A percentile compares a stretch with the other conserved stretches of the same genome.
phyloP scores from a whole-genome alignment of 257 asterid species.

The Lantana camara region DNA sequence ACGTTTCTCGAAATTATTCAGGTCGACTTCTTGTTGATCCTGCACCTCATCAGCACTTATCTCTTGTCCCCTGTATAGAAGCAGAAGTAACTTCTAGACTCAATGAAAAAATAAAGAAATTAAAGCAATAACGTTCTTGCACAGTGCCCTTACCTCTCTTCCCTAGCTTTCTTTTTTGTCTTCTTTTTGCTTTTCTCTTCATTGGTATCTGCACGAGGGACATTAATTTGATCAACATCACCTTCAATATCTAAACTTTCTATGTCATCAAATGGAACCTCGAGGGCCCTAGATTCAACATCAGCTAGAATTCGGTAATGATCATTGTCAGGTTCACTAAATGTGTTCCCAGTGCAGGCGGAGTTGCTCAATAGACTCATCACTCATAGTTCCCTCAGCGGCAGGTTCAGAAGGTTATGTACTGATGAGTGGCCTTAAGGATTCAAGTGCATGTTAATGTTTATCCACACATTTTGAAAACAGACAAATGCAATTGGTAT shows the following conservation, averaged over 20 bases:
- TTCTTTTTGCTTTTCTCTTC: conserved; percentile 61
- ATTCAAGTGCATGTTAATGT: neutral
- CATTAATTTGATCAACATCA: conserved; percentile 38
- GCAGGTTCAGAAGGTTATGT: too few species aligned
- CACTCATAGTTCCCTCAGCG: conserved; percentile 35
- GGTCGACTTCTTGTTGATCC: conserved; percentile 69
- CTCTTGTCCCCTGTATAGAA: conserved; percentile 70
- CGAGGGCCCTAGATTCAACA: conserved; percentile 74
- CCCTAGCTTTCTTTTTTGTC: conserved; percentile 63
- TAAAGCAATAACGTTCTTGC: conserved; percentile 20
- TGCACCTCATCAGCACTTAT: conserved; percentile 93
- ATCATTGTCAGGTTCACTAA: conserved; percentile 37
- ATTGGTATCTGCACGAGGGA: conserved; percentile 30
- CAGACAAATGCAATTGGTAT: neutral
- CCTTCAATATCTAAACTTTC: conserved; percentile 52
- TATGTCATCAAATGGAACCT: conserved; percentile 80
- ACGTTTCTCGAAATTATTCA: conserved; percentile 84
- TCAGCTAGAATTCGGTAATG: conserved; percentile 50
- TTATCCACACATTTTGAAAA: neutral
- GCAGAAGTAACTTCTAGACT: neutral
- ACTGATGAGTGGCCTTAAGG: neutral
- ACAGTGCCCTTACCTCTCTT: conserved; percentile 53
- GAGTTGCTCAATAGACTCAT: conserved; percentile 37
- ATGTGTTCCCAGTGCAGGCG: conserved; percentile 18
- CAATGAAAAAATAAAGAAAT: conserved; percentile 10